Percentiles rank a stretch among this genome's conserved stretches.
Evolutionary conservation across 106 monocot genomes (phyloP).

Genomic region (Acanthochlamys bracteata): DNA sequence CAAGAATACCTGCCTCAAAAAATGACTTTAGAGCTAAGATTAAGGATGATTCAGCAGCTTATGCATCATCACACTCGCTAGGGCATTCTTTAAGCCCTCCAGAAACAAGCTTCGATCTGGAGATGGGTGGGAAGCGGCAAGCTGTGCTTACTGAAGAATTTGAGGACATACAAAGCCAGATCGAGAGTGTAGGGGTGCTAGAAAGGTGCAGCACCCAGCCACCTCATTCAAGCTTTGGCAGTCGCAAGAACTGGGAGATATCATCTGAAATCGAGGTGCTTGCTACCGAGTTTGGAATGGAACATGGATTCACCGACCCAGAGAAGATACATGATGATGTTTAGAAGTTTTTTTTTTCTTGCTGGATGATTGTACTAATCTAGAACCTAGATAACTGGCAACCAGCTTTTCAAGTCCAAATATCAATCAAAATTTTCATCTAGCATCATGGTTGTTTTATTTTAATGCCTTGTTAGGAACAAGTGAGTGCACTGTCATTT

Average conservation of each 20-base stretch:
- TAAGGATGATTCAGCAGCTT: slow-evolving; percentile 25
- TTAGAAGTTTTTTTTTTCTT: not conserved
- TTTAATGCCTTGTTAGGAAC: no score
- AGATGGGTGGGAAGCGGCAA: slow-evolving; percentile 42
- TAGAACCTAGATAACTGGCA: no score
- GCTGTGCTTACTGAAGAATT: slow-evolving; percentile 43
- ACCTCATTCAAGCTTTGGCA: slow-evolving; percentile 10
- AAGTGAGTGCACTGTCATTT: no score
- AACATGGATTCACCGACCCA: not conserved
- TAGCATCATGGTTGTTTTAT: no score
- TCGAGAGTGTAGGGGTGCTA: slow-evolving; percentile 22
- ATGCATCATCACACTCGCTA: slow-evolving; percentile 25
- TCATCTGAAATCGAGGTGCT: slow-evolving; percentile 25
- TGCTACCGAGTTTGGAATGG: slow-evolving; percentile 9
- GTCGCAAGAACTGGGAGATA: slow-evolving; percentile 25
- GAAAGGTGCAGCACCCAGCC: slow-evolving; percentile 29
- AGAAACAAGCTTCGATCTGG: slow-evolving; percentile 36
- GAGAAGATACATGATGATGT: not conserved
- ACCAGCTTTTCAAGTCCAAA: no score
- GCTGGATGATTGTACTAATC: not conserved
- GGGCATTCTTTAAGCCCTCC: slow-evolving; percentile 14
- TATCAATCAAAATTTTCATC: no score
- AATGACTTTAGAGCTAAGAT: slow-evolving; percentile 70
- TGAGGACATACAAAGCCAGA: slow-evolving; percentile 56
- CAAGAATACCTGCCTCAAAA: slow-evolving; percentile 51